Evolutionary conservation across 2,329 filamentous ascomycete genomes (phyloP).

Genomic region (Pseudogymnoascus sp.): DNA sequence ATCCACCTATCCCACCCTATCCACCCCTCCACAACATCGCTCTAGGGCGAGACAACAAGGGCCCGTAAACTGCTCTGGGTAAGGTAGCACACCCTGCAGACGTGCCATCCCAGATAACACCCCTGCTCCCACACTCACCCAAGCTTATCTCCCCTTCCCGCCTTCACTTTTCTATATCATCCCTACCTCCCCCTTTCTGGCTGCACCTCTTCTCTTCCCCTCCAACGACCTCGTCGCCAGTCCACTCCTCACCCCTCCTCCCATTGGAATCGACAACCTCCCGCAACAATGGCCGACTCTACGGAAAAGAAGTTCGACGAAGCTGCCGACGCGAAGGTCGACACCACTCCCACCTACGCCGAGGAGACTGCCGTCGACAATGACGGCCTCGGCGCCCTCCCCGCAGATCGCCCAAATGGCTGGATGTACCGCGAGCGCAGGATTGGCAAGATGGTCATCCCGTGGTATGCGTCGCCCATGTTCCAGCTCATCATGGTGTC

Average conservation of each 20-base stretch:
- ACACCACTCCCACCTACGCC: conserved; percentile 23
- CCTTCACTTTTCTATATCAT: conserved; percentile 5
- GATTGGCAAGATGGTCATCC: conserved; percentile 44
- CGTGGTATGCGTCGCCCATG: conserved; percentile 67
- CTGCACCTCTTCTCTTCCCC: background rate
- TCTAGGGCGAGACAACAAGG: conserved; percentile 28
- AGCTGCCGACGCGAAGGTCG: conserved; percentile 30
- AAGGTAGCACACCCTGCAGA: conserved; percentile 19
- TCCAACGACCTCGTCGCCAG: background rate
- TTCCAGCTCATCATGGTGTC: conserved; percentile 64
- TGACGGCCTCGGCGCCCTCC: background rate
- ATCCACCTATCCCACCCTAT: background rate
- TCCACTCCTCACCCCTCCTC: background rate
- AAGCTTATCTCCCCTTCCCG: background rate
- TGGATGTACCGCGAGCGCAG: conserved; percentile 62
- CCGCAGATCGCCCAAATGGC: conserved; percentile 36
- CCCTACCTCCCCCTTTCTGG: background rate
- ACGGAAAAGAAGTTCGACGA: conserved; percentile 17
- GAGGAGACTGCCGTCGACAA: conserved; percentile 22
- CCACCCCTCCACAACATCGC: conserved; percentile 39
- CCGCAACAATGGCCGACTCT: background rate
- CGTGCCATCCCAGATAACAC: conserved; percentile 12
- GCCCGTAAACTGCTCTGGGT: conserved; percentile 39
- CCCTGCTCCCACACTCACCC: conserved; percentile 11
- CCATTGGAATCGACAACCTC: background rate